Percentiles rank a stretch among this genome's conserved stretches.
Evolutionary conservation across 306 rosid genomes (phyloP).

Genomic region (Castanea sativa): DNA sequence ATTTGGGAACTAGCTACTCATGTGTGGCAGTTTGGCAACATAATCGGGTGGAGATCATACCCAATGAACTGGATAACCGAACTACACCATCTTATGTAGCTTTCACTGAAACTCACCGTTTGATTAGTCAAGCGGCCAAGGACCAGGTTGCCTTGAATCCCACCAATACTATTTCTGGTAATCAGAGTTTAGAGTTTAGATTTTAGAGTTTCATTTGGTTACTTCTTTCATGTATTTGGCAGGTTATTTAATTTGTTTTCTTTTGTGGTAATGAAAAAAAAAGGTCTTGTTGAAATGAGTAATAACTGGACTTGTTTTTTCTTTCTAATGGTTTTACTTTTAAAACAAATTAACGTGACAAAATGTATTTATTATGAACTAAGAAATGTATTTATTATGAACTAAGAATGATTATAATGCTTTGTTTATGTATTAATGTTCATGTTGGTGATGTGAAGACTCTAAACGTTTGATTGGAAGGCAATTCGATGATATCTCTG

Average conservation of each 20-base stretch:
- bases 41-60: constrained; percentile 50
- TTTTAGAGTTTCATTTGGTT: too few relatives aligned
- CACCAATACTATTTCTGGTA: constrained; percentile 40
- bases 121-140: constrained; percentile 36
- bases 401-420: too few relatives aligned
- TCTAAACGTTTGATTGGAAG: constrained; percentile 47
- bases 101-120: constrained; percentile 4
- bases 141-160: constrained; percentile 47
- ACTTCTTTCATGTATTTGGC: too few relatives aligned
- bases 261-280: too few relatives aligned
- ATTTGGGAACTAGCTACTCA: constrained; percentile 45
- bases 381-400: too few relatives aligned
- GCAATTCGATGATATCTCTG: constrained; percentile 29
- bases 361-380: too few relatives aligned
- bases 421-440: too few relatives aligned
- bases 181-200: background rate
- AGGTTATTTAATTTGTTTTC: too few relatives aligned
- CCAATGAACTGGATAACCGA: constrained; percentile 46
- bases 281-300: too few relatives aligned
- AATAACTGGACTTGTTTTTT: too few relatives aligned
- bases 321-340: too few relatives aligned
- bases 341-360: too few relatives aligned
- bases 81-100: constrained; percentile 50
- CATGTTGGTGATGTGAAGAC: constrained; percentile 7
- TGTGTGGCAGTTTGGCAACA: constrained; percentile 52